Evolutionary conservation across 2,329 filamentous ascomycete genomes (phyloP).

Genomic region (Fusarium devonianum): DNA sequence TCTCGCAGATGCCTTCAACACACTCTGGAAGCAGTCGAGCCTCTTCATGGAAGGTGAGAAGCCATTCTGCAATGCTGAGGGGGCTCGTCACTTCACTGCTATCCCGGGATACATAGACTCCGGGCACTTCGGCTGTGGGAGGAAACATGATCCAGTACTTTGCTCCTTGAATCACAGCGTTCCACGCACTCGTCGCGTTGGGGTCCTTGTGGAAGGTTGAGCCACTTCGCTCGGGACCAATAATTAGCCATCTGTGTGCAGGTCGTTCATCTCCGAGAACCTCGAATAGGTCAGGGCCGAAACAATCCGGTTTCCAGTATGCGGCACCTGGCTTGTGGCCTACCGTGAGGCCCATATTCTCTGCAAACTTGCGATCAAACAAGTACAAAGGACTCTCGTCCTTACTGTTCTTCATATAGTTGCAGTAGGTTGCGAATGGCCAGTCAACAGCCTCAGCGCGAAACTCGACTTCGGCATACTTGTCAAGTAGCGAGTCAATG

Average conservation of each 20-base stretch:
- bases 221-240: conserved; percentile 85
- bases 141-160: conserved; percentile 99
- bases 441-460: conserved; percentile 94
- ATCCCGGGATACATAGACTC: conserved; percentile 88
- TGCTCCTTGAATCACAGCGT: conserved; percentile 84
- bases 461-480: conserved; percentile 74
- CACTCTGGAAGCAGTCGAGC: conserved; percentile 80
- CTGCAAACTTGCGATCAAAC: conserved; percentile 85
- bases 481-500: conserved; percentile 68
- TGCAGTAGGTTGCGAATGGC: conserved; percentile 79
- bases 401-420: conserved; percentile 79
- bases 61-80: conserved; percentile 95
- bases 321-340: conserved; percentile 58
- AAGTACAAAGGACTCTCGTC: conserved; percentile 94
- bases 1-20: conserved; percentile 81
- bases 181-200: conserved; percentile 84
- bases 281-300: conserved; percentile 85
- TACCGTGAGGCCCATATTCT: conserved; percentile 80
- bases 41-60: conserved; percentile 86
- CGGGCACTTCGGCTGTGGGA: conserved; percentile 77
- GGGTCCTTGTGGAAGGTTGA: conserved; percentile 93
- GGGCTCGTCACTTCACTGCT: conserved; percentile 93
- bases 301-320: conserved; percentile 85
- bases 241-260: conserved; percentile 90
- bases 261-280: conserved; percentile 80